phyloP scores from a whole-genome alignment of 805 yeast species.

The Candida nemodendra region DNA sequence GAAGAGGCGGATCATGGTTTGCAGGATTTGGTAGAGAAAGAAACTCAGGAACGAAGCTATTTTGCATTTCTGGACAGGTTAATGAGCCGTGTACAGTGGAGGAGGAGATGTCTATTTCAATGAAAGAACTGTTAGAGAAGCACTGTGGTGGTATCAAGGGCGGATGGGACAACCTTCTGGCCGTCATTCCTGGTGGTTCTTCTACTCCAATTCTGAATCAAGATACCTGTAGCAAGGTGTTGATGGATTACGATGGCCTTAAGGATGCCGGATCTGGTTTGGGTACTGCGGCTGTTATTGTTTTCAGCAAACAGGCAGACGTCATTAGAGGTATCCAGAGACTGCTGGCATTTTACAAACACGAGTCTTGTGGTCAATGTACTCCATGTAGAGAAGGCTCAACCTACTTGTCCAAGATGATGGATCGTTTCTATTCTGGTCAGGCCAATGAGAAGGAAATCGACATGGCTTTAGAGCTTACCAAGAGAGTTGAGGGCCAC shows the following conservation, averaged over 20 bases:
- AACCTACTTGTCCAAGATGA: conserved; percentile 78
- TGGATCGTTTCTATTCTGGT: conserved; percentile 77
- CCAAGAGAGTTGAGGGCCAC: conserved; percentile 87
- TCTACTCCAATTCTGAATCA: conserved; percentile 82
- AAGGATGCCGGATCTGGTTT: conserved; percentile 83
- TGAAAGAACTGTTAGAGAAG: conserved; percentile 76
- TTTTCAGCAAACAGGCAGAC: conserved; percentile 84
- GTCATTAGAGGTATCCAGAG: conserved; percentile 84
- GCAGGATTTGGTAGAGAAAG: conserved; percentile 81
- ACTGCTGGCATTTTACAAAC: conserved; percentile 80
- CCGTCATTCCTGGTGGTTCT: conserved; percentile 88
- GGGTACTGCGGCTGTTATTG: conserved; percentile 92
- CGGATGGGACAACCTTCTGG: conserved; percentile 89
- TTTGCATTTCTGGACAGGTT: conserved; percentile 86
- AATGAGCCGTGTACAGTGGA: conserved; percentile 92
- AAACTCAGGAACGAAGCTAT: conserved; percentile 79
- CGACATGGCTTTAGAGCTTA: conserved; percentile 79
- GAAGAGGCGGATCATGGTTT: conserved; percentile 90
- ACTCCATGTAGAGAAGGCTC: conserved; percentile 96
- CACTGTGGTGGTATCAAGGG: conserved; percentile 92
- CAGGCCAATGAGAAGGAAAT: conserved; percentile 81
- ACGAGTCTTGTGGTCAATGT: conserved; percentile 93
- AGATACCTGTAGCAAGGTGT: conserved; percentile 60
- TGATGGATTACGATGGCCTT: conserved; percentile 88
- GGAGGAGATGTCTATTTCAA: conserved; percentile 90